Base-by-base conservation (phyloP, 345 rosid species). In the Mangifera indica region DNA sequence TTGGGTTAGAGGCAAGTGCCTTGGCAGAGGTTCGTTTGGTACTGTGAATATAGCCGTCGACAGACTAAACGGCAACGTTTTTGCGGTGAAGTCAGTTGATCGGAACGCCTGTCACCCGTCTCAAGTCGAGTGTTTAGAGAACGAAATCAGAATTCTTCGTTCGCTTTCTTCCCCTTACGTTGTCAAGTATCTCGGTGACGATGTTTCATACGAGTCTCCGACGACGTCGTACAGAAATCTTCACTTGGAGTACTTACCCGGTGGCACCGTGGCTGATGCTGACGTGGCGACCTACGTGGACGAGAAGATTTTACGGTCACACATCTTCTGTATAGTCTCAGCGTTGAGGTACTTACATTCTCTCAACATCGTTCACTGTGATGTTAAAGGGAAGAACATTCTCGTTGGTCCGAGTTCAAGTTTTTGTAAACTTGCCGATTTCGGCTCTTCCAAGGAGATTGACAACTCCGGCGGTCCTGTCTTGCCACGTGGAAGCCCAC, bases 401-500 rank as follows among this genome's bases (percentile, higher is more conserved):
- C 81, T 92, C 48, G 81, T 92, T 4, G 84, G 74, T 14, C 65
- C 65, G 44, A 77, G 70, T 15, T 68, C 72, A 4, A 52, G 72
- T 68, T 71, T 70, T 46, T 83, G 81, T 6, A 91, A 91, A 76
- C 90, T 91, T 34, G 93, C 88, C 54, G 97, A 91, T 75, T 91
- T 91, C 76, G 97, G 97, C 17, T 85, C 93, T 2, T 89, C 97
- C 46, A 20, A 77, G 0, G 61, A 76, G 59, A 6, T 71, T 1
- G 73, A 56, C 1, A 52, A 55, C 10, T 53, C 60, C 21, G 67
- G 25, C 10, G 32, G n/a, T 4, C 13, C 12, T 10, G 21, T 69
- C 48, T 10, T 66, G 74, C 90, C 91, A 29, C 93, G 95, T 44
- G 97, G 97, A 74, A 91, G 95, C 52, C 97, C 97, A 13, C 81